Evolutionary conservation across 306 rosid species (phyloP).

Genomic region (Rosa persica): DNA sequence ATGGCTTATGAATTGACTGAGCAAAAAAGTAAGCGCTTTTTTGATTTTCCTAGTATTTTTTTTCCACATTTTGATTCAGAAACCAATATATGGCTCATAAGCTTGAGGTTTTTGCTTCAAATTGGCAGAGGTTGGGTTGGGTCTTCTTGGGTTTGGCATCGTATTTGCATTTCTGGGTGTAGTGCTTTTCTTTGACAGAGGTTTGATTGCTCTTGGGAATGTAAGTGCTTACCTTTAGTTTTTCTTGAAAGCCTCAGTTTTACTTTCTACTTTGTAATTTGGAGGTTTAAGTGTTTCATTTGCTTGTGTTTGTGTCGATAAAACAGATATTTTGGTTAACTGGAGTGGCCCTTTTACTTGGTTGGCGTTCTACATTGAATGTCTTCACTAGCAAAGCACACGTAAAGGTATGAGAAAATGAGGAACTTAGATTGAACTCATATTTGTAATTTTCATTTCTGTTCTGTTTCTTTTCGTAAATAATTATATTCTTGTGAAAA

Average conservation of each 20-base stretch:
- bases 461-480: neutral
- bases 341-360: conserved; percentile 84
- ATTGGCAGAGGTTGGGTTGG: conserved; percentile 80
- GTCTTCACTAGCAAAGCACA: conserved; percentile 72
- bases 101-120: conserved; percentile 4
- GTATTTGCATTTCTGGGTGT: conserved; percentile 75
- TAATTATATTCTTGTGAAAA: neutral
- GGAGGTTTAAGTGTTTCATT: neutral
- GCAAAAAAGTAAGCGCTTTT: conserved; percentile 63
- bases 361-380: conserved; percentile 67
- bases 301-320: conserved; percentile 18
- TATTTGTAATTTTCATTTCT: neutral
- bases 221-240: conserved; percentile 39
- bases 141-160: conserved; percentile 84
- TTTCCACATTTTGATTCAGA: neutral
- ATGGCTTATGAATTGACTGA: conserved; percentile 77
- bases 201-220: conserved; percentile 88
- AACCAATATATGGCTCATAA: conserved; percentile 18
- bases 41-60: neutral
- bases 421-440: neutral
- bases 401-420: conserved; percentile 52
- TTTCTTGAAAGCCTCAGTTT: conserved; percentile 5
- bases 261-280: neutral
- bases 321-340: conserved; percentile 76
- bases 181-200: conserved; percentile 84